Evolutionary conservation across 768 basidiomycete species (phyloP).

Genomic region (Galerina marginata): DNA sequence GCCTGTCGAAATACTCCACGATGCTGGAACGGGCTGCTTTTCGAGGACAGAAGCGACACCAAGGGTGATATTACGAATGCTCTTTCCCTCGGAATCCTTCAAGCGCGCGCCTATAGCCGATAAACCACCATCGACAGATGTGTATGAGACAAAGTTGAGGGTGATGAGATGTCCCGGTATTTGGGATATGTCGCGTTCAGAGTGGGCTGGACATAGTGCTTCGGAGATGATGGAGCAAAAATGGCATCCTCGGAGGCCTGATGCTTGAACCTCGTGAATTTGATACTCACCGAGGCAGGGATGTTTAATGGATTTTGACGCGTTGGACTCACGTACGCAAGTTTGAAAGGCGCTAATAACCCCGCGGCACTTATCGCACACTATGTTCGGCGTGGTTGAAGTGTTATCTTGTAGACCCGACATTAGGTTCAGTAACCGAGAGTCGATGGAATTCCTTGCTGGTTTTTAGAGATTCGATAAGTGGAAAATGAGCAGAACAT

Average conservation of each 20-base stretch:
- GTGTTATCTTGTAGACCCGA: neutral
- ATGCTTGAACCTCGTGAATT: constrained; percentile 3
- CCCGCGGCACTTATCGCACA: constrained; percentile 7
- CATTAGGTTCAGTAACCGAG: no score
- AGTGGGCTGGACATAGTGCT: constrained; percentile 11
- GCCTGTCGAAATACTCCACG: constrained; percentile 12
- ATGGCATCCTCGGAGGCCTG: constrained; percentile 12
- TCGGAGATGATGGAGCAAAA: constrained; percentile 17
- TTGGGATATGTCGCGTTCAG: constrained; percentile 4
- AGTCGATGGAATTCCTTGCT: no score
- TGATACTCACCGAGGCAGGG: neutral
- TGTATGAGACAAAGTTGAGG: neutral
- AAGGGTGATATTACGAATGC: constrained; percentile 1
- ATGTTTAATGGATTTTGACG: neutral
- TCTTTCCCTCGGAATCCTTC: neutral
- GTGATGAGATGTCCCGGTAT: neutral
- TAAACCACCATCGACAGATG: neutral
- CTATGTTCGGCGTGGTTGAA: constrained; percentile 1
- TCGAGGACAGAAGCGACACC: neutral
- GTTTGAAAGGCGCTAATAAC: neutral
- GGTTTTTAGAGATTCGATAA: no score
- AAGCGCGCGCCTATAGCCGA: constrained; percentile 1
- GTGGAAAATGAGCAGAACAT: no score
- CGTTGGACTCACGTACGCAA: neutral
- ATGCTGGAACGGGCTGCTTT: neutral